Percentiles rank a stretch among this genome's conserved stretches.
phyloP scores from a whole-genome alignment of 2,329 filamentous ascomycete genomes.

The Talaromyces albobiverticillius region DNA sequence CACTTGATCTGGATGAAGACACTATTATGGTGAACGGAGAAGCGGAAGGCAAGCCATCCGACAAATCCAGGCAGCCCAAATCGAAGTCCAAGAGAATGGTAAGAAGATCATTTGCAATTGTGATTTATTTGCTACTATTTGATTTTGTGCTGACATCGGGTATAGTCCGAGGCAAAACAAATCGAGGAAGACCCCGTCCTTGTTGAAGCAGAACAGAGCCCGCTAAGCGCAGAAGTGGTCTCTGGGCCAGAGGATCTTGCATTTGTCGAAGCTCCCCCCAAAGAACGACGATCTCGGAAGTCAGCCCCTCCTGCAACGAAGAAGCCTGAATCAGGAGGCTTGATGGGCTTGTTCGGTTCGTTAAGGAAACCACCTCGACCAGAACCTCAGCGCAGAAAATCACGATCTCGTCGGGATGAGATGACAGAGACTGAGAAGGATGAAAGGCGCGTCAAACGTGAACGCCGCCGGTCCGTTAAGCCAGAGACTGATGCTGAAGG shows the following conservation, averaged over 20 bases:
- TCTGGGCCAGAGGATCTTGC: slow-evolving; percentile 51
- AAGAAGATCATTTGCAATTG: neutral
- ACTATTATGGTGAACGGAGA: slow-evolving; percentile 57
- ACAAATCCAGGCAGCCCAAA: slow-evolving; percentile 17
- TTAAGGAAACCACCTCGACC: slow-evolving; percentile 31
- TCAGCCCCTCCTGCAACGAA: slow-evolving; percentile 57
- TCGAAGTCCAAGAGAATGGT: slow-evolving; percentile 14
- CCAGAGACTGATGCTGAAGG: slow-evolving; percentile 52
- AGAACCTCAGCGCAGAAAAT: slow-evolving; percentile 36
- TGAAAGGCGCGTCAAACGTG: slow-evolving; percentile 30
- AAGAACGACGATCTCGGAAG: slow-evolving; percentile 56
- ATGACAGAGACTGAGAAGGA: slow-evolving; percentile 37
- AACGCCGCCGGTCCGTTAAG: slow-evolving; percentile 37
- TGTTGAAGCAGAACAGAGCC: slow-evolving; percentile 49
- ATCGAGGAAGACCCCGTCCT: slow-evolving; percentile 52
- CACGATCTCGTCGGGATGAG: slow-evolving; percentile 36
- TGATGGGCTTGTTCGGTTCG: slow-evolving; percentile 63
- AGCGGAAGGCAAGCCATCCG: slow-evolving; percentile 31
- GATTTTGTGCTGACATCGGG: neutral
- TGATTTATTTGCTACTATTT: neutral
- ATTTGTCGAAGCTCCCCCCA: slow-evolving; percentile 49
- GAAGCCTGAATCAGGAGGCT: slow-evolving; percentile 53
- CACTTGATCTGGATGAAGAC: slow-evolving; percentile 60
- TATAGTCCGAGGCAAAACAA: slow-evolving; percentile 7
- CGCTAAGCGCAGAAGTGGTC: slow-evolving; percentile 43